Base-by-base conservation (phyloP, 768 basidiomycete species). In the Kwoniella heveanensis region DNA sequence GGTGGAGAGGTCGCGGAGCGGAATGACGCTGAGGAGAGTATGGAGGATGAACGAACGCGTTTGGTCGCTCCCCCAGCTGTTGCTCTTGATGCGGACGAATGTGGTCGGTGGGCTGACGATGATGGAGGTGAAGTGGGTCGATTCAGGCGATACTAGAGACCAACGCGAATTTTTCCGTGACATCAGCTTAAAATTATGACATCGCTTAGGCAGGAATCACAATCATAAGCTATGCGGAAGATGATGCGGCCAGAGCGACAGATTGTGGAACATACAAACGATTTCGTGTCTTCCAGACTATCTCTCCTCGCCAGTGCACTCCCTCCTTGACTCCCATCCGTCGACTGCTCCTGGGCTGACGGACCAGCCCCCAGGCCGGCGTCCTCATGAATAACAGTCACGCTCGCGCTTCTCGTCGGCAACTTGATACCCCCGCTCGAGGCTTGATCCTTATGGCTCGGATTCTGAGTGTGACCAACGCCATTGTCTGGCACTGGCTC, bases 261-360 rank as follows among this genome's bases (percentile, higher is more conserved):
- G 39, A 44, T 10, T 44, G 39, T 4, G 22, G 29, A 10, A 64
- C 75, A 58, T 57, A 77, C 76, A 36, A 71, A 74, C 26, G 56
- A 65, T 39, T 58, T 64, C 0, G 76, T 77, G 10, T 65, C 66
- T 53, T 72, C 71, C 27, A 77, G 49, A 54, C 68, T 73, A 50
- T 72, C 73, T 37, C 65, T 66, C 27, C 64, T 50, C 1, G 17
- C 25, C 39, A 64, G 22, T 13, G 60, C 22, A 32, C 17, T 44
- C 8, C 39, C 17, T 3, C 39, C 8, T 19, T 44, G 10, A 44
- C 8, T 7, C 32, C 32, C 32, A 36, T 36, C 13, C 6, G 17
- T 44, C 39, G 17, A 3, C 3, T 19, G 39, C 6, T 9, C 39
- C 39, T 44, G 39, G 8, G 39, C 39, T 44, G 39, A 44, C 39